A percentile compares a stretch with the other conserved stretches of the same genome.
These are phyloP conservation scores for Candida oleophila DNA, from an alignment of 805 yeast genomes.

Conservation along the genomic window DNA sequence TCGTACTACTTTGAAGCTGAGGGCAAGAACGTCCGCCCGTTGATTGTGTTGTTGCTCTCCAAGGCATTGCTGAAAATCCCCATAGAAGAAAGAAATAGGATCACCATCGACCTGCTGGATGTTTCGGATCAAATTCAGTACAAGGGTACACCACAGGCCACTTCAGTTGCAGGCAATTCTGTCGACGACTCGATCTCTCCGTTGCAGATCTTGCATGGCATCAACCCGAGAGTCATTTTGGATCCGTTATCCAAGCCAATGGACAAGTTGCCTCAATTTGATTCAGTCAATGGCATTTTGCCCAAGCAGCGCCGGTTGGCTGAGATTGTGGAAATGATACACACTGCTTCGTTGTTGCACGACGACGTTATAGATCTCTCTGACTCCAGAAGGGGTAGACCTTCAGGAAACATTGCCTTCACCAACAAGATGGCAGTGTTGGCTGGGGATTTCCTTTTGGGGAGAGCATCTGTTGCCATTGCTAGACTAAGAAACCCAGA, in stretches of 20 bases:
- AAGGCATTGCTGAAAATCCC: constrained; percentile 82
- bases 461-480: constrained; percentile 94
- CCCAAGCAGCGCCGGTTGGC: constrained; percentile 96
- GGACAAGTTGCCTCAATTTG: constrained; percentile 61
- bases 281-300: constrained; percentile 68
- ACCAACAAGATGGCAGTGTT: constrained; percentile 96
- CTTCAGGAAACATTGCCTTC: constrained; percentile 89
- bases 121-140: constrained; percentile 66
- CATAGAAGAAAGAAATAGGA: constrained; percentile 58
- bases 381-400: constrained; percentile 86
- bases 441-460: constrained; percentile 94
- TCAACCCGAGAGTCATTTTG: constrained; percentile 77
- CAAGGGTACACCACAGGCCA: constrained; percentile 53
- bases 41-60: constrained; percentile 79
- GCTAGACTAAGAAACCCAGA: constrained; percentile 95
- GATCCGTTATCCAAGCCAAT: constrained; percentile 85
- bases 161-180: constrained; percentile 59
- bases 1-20: constrained; percentile 94
- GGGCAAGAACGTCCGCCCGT: constrained; percentile 93
- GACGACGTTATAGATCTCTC: constrained; percentile 95
- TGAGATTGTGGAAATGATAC: constrained; percentile 97
- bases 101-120: constrained; percentile 60
- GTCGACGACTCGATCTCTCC: constrained; percentile 74
- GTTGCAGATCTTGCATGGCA: constrained; percentile 79
- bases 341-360: constrained; percentile 91